These are phyloP conservation scores for Hemileia vastatrix DNA, from an alignment of 1,284 basidiomycete species.

Conservation along the genomic window DNA sequence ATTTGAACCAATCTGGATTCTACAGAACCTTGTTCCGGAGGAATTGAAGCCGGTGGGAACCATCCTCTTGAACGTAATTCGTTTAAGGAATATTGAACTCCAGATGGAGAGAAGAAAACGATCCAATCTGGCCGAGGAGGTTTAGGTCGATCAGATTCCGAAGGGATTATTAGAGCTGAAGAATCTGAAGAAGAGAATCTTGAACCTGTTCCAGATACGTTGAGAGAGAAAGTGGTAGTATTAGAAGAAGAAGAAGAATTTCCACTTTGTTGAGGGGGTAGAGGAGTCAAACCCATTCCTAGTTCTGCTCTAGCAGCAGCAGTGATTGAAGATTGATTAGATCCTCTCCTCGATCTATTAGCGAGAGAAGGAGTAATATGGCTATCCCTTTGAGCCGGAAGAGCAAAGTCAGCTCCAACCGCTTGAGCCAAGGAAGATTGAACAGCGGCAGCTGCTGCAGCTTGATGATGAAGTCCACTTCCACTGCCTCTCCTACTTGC, in stretches of 20 bases:
- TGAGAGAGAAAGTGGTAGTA: background rate
- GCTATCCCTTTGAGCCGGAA: background rate
- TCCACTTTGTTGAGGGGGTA: background rate
- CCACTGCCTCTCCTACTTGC: background rate
- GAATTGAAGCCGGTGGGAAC: conserved; percentile 26
- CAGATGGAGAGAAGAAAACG: conserved; percentile 42
- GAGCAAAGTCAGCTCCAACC: background rate
- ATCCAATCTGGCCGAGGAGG: conserved; percentile 37
- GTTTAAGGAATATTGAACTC: conserved; percentile 36
- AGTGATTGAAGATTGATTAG: background rate
- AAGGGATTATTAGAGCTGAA: background rate
- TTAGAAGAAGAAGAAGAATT: background rate
- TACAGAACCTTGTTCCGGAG: conserved; percentile 20
- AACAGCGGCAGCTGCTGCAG: background rate
- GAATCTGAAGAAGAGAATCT: background rate
- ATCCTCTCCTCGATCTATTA: background rate
- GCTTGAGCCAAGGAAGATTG: background rate
- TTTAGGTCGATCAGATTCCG: background rate
- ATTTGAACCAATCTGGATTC: conserved; percentile 23
- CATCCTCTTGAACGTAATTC: conserved; percentile 32
- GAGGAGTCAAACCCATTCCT: background rate
- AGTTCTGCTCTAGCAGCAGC: background rate
- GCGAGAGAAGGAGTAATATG: background rate
- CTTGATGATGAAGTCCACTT: background rate
- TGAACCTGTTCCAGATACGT: background rate